These are phyloP conservation scores for Cyberlindnera suaveolens DNA, from an alignment of 805 yeast species.

Conservation along the genomic window DNA sequence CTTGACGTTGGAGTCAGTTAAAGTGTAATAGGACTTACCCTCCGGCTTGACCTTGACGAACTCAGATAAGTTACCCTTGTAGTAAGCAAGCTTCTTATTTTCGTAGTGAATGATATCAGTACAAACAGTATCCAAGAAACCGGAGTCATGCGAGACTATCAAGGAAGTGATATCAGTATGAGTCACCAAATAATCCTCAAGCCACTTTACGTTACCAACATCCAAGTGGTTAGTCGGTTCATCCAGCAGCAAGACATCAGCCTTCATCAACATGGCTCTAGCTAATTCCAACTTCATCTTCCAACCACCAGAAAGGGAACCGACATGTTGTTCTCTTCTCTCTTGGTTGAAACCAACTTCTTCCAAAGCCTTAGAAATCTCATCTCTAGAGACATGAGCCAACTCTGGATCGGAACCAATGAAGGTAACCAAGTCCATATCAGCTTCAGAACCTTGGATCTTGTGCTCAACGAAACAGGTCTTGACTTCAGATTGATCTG, in stretches of 20 bases:
- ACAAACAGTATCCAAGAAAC: constrained; percentile 91
- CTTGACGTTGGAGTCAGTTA: constrained; percentile 86
- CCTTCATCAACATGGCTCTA: constrained; percentile 97
- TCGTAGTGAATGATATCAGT: constrained; percentile 96
- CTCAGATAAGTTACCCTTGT: constrained; percentile 91
- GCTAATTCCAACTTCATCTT: constrained; percentile 97
- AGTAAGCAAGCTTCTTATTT: constrained; percentile 87
- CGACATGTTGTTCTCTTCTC: constrained; percentile 85
- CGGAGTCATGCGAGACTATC: constrained; percentile 97
- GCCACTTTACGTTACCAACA: constrained; percentile 89
- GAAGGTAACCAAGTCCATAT: constrained; percentile 79
- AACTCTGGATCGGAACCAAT: constrained; percentile 88
- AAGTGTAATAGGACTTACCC: constrained; percentile 91
- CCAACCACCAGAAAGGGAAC: constrained; percentile 98
- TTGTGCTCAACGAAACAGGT: constrained; percentile 98
- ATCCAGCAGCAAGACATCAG: constrained; percentile 88
- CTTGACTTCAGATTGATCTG: constrained; percentile 75
- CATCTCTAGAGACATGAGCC: constrained; percentile 52
- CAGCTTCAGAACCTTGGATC: constrained; percentile 91
- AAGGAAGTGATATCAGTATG: constrained; percentile 88
- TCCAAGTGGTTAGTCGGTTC: constrained; percentile 99
- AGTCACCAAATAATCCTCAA: constrained; percentile 76
- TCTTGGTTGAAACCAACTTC: constrained; percentile 90
- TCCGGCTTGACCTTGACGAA: constrained; percentile 92
- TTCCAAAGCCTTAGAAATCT: constrained; percentile 68